Evolutionary conservation across 805 yeast genomes (phyloP), one percentile per base, ranked within the genome.

Genomic region (Blastobotrys americana): DNA sequence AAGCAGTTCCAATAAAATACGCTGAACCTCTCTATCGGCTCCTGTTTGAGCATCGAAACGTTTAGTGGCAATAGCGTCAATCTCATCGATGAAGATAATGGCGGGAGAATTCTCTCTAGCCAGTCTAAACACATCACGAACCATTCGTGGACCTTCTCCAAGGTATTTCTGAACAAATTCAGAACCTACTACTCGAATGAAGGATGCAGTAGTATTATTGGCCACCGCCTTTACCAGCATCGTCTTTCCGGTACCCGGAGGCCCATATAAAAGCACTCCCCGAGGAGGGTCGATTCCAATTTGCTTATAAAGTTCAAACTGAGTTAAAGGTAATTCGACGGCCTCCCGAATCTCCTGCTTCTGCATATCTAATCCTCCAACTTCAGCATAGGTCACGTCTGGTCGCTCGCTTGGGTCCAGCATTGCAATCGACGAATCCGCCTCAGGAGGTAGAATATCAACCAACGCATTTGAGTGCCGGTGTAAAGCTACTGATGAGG

Each of bases 61-160:
- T 68, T 93, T 93, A 34, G 98, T 93, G 45, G 98, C 99, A 65
- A 93, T 93, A 27, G 99, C 96, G 69, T 93, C 98, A 58, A 93
- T 89, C 71, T 93, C 99, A 71, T 93, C 99, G 56, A 93, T 93
- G 68, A 93, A 93, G 50, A 93, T 93, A 60, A 93, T 93, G 6
- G 96, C 80, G 4, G 99, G 99, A 0, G 97, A 80, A 68, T 93
- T 93, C 64, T 93, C 99, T 61, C 97, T 78, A 5, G 99, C 99
- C 51, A 93, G 76, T 61, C 97, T 74, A 71, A 93, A 93, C 28
- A 93, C 97, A 65, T 93, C 98, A 66, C 99, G 82, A 28, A 93
- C 98, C 97, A 93, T 93, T 71, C 99, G 78, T 49, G 99, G 97
- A 59, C 99, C 98, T 71, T 93, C 99, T 64, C 99, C 99, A 44